phyloP scores from a whole-genome alignment of 192 early-diverging fungal genomes.

The Coemansia sp. region DNA sequence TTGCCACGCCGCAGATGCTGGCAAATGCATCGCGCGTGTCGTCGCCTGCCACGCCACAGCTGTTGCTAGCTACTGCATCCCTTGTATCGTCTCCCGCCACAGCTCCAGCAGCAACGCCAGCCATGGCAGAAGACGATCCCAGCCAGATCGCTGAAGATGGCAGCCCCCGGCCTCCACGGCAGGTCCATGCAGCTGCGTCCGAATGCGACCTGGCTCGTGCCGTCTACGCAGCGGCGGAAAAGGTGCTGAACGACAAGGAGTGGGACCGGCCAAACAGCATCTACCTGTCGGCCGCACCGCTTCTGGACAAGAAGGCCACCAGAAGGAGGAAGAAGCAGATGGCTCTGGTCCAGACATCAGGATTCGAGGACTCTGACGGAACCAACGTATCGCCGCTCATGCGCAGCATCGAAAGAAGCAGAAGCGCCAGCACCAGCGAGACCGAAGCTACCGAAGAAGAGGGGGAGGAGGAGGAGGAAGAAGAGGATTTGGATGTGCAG shows the following conservation, averaged over 20 bases:
- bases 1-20: neutral
- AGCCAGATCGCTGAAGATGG: neutral
- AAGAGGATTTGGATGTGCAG: constrained; percentile 23
- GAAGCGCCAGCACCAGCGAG: constrained; percentile 3
- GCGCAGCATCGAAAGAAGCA: neutral
- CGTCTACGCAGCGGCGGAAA: constrained; percentile 43
- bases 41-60: no score
- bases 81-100: neutral
- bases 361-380: neutral
- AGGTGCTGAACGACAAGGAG: constrained; percentile 49
- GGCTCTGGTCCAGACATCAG: neutral
- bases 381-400: neutral
- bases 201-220: constrained; percentile 44
- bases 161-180: no score
- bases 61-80: neutral
- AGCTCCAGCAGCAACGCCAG: neutral
- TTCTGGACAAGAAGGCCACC: constrained; percentile 5
- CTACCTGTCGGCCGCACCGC: constrained; percentile 12
- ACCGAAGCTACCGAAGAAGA: neutral
- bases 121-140: neutral
- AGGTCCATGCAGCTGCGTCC: constrained; percentile 2
- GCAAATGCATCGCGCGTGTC: no score
- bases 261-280: constrained; percentile 48
- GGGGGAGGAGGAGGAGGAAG: neutral
- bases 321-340: constrained; percentile 7